These are phyloP conservation scores for Echites panduratus DNA, from an alignment of 257 asterid species.

Conservation along the genomic window DNA sequence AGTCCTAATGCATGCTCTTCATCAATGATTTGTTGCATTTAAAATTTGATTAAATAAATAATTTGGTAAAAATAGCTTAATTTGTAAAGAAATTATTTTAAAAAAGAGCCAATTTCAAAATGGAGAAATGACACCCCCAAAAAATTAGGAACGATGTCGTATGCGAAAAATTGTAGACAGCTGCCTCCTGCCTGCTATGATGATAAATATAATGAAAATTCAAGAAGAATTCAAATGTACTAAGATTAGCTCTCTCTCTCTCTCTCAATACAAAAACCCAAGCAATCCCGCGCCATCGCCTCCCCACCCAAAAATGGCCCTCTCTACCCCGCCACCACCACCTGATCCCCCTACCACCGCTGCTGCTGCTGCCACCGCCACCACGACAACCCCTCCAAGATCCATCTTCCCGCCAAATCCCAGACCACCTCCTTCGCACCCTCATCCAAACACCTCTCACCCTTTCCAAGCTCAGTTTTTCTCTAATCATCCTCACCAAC, in stretches of 20 bases:
- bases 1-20: no score
- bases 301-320: slow-evolving; percentile 32
- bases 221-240: background rate
- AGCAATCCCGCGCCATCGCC: slow-evolving; percentile 32
- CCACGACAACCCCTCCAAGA: slow-evolving; percentile 22
- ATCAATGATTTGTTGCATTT: no score
- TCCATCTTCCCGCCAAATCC: slow-evolving; percentile 20
- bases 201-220: background rate
- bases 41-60: no score
- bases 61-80: no score
- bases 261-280: background rate
- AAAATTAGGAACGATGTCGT: no score
- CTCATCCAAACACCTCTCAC: slow-evolving; percentile 4
- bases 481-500: slow-evolving; percentile 7
- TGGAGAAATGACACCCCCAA: no score
- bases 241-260: background rate
- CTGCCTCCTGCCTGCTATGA: no score
- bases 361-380: slow-evolving; percentile 37
- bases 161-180: no score
- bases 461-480: slow-evolving; percentile 10
- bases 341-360: slow-evolving; percentile 23
- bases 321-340: slow-evolving; percentile 56
- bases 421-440: slow-evolving; percentile 9
- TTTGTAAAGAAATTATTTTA: no score
- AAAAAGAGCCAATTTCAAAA: no score